Evolutionary conservation across 805 yeast genomes (phyloP).

Genomic region (Phaffomyces thermotolerans): DNA sequence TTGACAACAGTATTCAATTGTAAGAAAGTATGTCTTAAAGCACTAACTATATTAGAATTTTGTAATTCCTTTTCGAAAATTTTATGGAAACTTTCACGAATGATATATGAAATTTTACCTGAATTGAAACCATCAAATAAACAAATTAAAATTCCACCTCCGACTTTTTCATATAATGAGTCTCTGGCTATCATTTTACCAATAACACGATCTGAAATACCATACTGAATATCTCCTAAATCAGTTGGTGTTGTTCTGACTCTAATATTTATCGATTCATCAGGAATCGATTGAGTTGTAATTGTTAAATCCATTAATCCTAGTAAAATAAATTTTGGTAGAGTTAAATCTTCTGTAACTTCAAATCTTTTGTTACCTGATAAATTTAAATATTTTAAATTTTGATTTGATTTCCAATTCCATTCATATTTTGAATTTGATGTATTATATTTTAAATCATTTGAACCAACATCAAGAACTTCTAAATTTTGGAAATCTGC

Average conservation of each 20-base stretch:
- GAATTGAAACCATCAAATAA: conserved; percentile 75
- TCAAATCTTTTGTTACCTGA: conserved; percentile 92
- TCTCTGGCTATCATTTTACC: conserved; percentile 69
- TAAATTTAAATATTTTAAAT: conserved; percentile 72
- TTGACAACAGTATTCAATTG: conserved; percentile 69
- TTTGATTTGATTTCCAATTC: conserved; percentile 89
- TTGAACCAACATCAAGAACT: conserved; percentile 85
- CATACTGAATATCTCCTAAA: conserved; percentile 69
- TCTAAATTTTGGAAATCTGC: conserved; percentile 57
- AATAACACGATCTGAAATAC: conserved; percentile 87
- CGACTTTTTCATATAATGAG: conserved; percentile 76
- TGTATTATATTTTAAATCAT: conserved; percentile 83
- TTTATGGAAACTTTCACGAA: conserved; percentile 65
- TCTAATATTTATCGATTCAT: conserved; percentile 74
- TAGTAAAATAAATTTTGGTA: conserved; percentile 62
- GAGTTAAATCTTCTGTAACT: conserved; percentile 73
- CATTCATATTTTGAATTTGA: conserved; percentile 95
- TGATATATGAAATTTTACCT: conserved; percentile 60
- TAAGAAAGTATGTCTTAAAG: conserved; percentile 76
- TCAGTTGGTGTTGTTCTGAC: conserved; percentile 86
- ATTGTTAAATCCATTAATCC: conserved; percentile 95
- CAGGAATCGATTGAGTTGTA: conserved; percentile 84
- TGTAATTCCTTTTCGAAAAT: conserved; percentile 62
- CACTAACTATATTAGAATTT: conserved; percentile 50
- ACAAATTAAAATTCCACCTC: conserved; percentile 75